Conservation (phyloP, 2,329 filamentous ascomycete genomes). For the Tolypocladium paradoxum region DNA sequence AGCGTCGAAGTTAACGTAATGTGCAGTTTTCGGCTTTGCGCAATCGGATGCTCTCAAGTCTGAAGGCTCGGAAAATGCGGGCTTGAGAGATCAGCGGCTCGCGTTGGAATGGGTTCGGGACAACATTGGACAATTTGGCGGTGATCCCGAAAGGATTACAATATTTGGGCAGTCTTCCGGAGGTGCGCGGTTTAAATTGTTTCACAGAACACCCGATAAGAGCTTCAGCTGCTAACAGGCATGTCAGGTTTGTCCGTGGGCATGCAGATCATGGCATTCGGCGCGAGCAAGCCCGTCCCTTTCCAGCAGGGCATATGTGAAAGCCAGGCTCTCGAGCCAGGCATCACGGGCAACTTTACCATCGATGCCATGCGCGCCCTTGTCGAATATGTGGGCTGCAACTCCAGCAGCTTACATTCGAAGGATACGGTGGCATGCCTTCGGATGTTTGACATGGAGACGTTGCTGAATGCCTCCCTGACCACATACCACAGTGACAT, state of each 20-base stretch:
- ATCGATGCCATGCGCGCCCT: slow-evolving; percentile 33
- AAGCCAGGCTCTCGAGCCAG: slow-evolving; percentile 39
- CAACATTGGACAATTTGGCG: slow-evolving; percentile 54
- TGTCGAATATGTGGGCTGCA: slow-evolving; percentile 31
- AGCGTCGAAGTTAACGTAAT: background rate
- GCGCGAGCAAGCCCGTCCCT: slow-evolving; percentile 27
- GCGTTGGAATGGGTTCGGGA: slow-evolving; percentile 39
- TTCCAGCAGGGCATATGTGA: slow-evolving; percentile 36
- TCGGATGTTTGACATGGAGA: slow-evolving; percentile 27
- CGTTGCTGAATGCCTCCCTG: slow-evolving; percentile 32
- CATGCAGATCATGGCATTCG: slow-evolving; percentile 38
- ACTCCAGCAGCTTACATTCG: slow-evolving; percentile 27
- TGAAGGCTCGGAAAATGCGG: slow-evolving; percentile 28
- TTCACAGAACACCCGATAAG: background rate
- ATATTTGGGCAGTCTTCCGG: slow-evolving; percentile 24
- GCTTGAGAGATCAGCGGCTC: slow-evolving; percentile 40
- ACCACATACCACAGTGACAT: slow-evolving; percentile 27
- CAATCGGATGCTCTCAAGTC: slow-evolving; percentile 10
- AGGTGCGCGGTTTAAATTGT: background rate
- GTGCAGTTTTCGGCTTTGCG: slow-evolving; percentile 16
- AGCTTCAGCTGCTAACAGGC: background rate
- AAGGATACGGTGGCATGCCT: slow-evolving; percentile 34
- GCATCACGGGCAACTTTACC: slow-evolving; percentile 36
- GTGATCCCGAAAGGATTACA: slow-evolving; percentile 51
- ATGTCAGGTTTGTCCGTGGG: slow-evolving; percentile 27